Evolutionary conservation across 805 yeast species (phyloP).

Genomic region (Candida glaebosa): DNA sequence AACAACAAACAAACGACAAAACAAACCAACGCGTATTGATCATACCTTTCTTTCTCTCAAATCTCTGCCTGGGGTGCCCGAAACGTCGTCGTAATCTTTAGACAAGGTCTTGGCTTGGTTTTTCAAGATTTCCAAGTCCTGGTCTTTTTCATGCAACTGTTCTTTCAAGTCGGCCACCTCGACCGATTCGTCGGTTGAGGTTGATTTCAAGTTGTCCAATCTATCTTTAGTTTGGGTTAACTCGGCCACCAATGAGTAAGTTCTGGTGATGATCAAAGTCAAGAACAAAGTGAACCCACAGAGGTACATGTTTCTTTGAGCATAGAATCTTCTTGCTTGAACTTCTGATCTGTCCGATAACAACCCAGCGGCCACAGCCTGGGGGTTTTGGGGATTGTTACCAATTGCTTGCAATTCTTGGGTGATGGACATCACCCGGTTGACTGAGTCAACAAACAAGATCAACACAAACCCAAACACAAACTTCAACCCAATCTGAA

Average conservation of each 20-base stretch:
- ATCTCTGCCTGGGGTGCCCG: constrained; percentile 8
- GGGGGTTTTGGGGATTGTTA: constrained; percentile 12
- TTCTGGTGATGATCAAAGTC: constrained; percentile 79
- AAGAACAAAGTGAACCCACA: constrained; percentile 94
- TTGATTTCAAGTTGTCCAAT: constrained; percentile 33
- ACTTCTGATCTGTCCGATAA: constrained; percentile 71
- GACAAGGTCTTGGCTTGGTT: constrained; percentile 67
- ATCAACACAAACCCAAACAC: constrained; percentile 78
- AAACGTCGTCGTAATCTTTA: constrained; percentile 53
- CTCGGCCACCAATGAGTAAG: constrained; percentile 76
- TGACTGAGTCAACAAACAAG: constrained; percentile 83
- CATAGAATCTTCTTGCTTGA: constrained; percentile 88
- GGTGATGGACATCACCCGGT: constrained; percentile 70
- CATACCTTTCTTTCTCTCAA: constrained; percentile 10
- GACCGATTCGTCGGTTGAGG: constrained; percentile 24
- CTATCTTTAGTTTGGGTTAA: constrained; percentile 62
- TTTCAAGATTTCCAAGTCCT: constrained; percentile 63
- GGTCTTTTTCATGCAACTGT: constrained; percentile 52
- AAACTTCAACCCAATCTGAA: constrained; percentile 77
- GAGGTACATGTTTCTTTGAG: constrained; percentile 93
- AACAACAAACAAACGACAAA: no score
- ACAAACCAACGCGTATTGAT: no score
- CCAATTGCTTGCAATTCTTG: constrained; percentile 49
- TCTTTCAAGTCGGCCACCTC: constrained; percentile 47
- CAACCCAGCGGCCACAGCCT: constrained; percentile 18